A percentile compares a stretch with the other conserved stretches of the same genome.
phyloP scores from a whole-genome alignment of 257 asterid species.

The Rauvolfia tetraphylla region DNA sequence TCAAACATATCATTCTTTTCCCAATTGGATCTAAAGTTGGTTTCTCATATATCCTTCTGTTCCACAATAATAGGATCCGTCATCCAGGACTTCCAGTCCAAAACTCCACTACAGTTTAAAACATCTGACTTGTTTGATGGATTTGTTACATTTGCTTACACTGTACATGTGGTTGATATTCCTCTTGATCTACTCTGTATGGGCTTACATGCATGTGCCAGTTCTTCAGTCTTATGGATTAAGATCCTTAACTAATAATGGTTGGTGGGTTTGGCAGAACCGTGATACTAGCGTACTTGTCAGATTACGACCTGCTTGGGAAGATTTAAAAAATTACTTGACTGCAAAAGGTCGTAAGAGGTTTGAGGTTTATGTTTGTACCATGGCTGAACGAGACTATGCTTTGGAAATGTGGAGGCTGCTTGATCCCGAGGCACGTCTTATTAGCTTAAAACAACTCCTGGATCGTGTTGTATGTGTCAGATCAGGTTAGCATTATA shows the following conservation, averaged over 20 bases:
- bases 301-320: constrained; percentile 98
- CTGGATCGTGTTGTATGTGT: constrained; percentile 90
- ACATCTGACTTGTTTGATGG: not conserved
- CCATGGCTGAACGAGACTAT: constrained; percentile 98
- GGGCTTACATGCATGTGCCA: not conserved
- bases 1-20: too few species aligned
- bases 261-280: constrained; percentile 46
- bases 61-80: not conserved
- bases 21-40: too few species aligned
- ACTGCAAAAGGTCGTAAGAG: constrained; percentile 92
- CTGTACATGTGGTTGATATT: not conserved
- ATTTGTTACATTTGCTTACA: not conserved
- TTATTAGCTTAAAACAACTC: constrained; percentile 65
- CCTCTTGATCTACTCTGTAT: not conserved
- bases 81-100: not conserved
- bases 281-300: constrained; percentile 98
- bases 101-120: not conserved
- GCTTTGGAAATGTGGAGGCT: constrained; percentile 99
- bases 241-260: constrained; percentile 20
- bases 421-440: constrained; percentile 83
- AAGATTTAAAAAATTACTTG: constrained; percentile 79
- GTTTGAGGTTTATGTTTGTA: constrained; percentile 95
- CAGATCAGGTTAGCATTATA: constrained; percentile 56
- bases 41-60: not conserved
- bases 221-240: constrained; percentile 12